These are phyloP conservation scores for Carallia pectinifolia DNA, from an alignment of 345 rosid genomes.

Conservation along the genomic window DNA sequence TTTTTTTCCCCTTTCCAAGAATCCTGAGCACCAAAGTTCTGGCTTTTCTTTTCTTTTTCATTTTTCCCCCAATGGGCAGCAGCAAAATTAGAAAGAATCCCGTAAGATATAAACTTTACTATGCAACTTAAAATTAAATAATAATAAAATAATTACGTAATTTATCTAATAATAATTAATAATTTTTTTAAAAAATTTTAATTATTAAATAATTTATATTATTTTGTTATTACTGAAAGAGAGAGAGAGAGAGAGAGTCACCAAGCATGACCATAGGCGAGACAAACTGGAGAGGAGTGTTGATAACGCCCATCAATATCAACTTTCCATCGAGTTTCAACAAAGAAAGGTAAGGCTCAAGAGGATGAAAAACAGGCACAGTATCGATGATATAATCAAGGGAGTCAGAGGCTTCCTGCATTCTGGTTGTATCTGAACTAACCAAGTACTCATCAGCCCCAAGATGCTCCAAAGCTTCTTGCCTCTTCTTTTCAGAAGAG, in stretches of 20 bases:
- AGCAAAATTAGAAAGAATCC: too few species aligned
- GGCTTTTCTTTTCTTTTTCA: too few species aligned
- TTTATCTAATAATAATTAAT: too few species aligned
- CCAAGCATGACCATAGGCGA: slow-evolving; percentile 81
- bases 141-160: too few species aligned
- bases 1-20: too few species aligned
- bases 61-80: too few species aligned
- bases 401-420: slow-evolving; percentile 65
- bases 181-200: too few species aligned
- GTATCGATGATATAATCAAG: slow-evolving; percentile 90
- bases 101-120: too few species aligned
- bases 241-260: slow-evolving; percentile 24
- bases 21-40: too few species aligned
- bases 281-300: slow-evolving; percentile 67
- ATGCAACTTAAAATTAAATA: too few species aligned
- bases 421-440: slow-evolving; percentile 54
- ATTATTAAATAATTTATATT: too few species aligned
- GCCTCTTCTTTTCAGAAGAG: slow-evolving; percentile 83
- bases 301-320: slow-evolving; percentile 81
- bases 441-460: slow-evolving; percentile 89
- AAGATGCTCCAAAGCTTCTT: slow-evolving; percentile 77
- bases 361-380: slow-evolving; percentile 73
- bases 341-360: slow-evolving; percentile 73
- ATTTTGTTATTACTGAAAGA: too few species aligned
- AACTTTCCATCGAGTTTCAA: slow-evolving; percentile 83